Conservation (phyloP, 2,329 filamentous ascomycete species). For the Pseudocercospora fijiensis region DNA sequence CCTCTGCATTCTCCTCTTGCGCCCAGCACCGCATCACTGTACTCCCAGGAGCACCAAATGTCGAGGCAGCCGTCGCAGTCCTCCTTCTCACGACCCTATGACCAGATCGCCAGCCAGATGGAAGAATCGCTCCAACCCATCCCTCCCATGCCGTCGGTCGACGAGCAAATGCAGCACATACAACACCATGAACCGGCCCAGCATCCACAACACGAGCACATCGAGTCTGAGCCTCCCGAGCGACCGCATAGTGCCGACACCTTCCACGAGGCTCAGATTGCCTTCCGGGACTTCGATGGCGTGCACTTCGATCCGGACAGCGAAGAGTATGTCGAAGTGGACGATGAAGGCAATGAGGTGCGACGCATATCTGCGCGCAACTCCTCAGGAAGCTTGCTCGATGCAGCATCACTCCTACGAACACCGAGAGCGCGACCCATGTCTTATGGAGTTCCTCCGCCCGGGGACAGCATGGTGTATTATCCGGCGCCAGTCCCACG, state of each 20-base stretch:
- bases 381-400: constrained; percentile 33
- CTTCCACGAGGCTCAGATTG: constrained; percentile 62
- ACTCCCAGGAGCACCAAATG: constrained; percentile 24
- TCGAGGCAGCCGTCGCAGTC: constrained; percentile 30
- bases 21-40: constrained; percentile 27
- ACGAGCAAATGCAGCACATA: constrained; percentile 25
- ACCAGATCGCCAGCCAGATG: constrained; percentile 35
- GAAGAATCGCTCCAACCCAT: constrained; percentile 31
- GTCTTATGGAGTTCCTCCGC: constrained; percentile 60
- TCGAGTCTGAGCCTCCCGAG: constrained; percentile 34
- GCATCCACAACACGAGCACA: background rate
- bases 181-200: constrained; percentile 18
- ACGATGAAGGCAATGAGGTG: constrained; percentile 37
- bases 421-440: constrained; percentile 44
- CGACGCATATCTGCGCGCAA: constrained; percentile 35
- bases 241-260: constrained; percentile 58
- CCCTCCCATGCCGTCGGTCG: constrained; percentile 29
- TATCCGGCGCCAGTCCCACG: constrained; percentile 93
- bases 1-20: constrained; percentile 39
- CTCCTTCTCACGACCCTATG: constrained; percentile 34
- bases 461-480: constrained; percentile 81
- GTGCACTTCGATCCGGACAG: constrained; percentile 66
- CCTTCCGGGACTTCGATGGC: constrained; percentile 80
- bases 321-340: constrained; percentile 37
- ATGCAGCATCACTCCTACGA: constrained; percentile 33